phyloP scores from a whole-genome alignment of 768 basidiomycete genomes.

The Tulasnella sp. region DNA sequence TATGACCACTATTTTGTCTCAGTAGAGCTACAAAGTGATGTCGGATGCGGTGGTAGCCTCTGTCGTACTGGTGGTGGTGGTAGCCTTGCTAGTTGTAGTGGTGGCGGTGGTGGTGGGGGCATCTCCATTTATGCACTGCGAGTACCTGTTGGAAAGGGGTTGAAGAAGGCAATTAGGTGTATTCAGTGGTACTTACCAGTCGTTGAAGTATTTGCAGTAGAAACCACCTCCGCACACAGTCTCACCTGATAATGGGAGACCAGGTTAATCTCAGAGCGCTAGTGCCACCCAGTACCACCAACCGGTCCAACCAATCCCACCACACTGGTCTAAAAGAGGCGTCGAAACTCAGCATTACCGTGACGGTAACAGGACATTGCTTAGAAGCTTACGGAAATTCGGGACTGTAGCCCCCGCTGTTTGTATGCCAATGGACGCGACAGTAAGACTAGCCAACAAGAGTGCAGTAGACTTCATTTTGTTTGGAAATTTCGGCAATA shows the following conservation, averaged over 20 bases:
- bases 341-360: too few relatives aligned
- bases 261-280: background rate
- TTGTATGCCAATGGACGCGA: background rate
- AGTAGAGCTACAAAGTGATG: too few relatives aligned
- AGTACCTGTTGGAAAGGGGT: background rate
- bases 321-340: background rate
- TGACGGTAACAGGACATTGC: too few relatives aligned
- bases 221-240: background rate
- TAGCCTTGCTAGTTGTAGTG: background rate
- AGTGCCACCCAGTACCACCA: background rate
- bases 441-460: background rate
- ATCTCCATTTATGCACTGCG: background rate
- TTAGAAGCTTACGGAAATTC: background rate
- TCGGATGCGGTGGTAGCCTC: too few relatives aligned
- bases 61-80: slow-evolving; percentile 13
- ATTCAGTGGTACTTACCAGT: background rate
- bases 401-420: background rate
- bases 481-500: background rate
- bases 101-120: background rate
- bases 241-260: background rate
- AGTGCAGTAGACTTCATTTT: background rate
- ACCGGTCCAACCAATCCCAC: background rate
- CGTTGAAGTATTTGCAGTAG: background rate
- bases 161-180: background rate
- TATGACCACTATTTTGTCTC: too few relatives aligned